A percentile compares a stretch with the other conserved stretches of the same genome.
Evolutionary conservation across 2,329 filamentous ascomycete genomes (phyloP).

Genomic region (Immersiporthe knoxdaviesiana): DNA sequence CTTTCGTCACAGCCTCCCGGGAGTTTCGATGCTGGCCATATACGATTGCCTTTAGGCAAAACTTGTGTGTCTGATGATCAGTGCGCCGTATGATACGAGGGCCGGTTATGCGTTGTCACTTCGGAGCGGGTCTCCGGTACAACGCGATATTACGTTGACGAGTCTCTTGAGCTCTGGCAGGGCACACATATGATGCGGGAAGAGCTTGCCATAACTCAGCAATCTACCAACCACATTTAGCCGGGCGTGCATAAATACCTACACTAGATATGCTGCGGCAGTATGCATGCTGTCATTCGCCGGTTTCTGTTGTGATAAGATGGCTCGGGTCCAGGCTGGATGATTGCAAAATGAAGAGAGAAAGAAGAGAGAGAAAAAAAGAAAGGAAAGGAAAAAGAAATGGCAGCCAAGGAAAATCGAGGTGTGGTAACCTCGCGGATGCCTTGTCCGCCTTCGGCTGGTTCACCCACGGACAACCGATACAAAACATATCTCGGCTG

Average conservation of each 20-base stretch:
- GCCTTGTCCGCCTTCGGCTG: background rate
- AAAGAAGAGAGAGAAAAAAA: too few relatives aligned
- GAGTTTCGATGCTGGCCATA: background rate
- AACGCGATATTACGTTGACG: background rate
- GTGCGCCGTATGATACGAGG: background rate
- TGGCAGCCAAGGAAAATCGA: background rate
- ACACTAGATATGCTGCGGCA: background rate
- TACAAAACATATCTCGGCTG: conserved; percentile 4
- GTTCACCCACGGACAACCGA: background rate
- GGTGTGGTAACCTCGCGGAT: background rate
- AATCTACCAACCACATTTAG: background rate
- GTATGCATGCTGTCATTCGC: background rate
- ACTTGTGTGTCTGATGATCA: background rate
- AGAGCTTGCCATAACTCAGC: background rate
- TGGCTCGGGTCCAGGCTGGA: background rate
- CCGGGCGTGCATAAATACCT: background rate
- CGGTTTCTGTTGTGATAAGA: background rate
- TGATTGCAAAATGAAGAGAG: background rate
- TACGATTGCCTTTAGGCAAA: background rate
- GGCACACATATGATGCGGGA: background rate
- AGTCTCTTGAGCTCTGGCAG: background rate
- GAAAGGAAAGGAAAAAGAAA: too few relatives aligned
- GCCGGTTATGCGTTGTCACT: background rate
- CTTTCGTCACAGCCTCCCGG: background rate
- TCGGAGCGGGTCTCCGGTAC: background rate